Percentiles rank a stretch among this genome's conserved stretches.
Conservation (phyloP, 2,329 filamentous ascomycete genomes). For the Cladophialophora exuberans region DNA sequence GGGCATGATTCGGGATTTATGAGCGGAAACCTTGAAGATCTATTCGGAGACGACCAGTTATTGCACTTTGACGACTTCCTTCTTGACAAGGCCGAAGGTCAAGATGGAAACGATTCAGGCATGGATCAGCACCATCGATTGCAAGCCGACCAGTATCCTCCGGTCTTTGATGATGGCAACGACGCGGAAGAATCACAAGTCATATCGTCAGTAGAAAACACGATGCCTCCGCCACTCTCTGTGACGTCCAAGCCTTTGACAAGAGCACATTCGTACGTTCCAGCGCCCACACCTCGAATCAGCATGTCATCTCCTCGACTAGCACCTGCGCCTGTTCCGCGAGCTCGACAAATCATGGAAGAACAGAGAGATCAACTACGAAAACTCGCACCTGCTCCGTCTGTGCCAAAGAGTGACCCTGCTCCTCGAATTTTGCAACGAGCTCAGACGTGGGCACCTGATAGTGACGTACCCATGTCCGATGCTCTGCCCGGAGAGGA, state of each 20-base stretch:
- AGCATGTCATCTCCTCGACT: slow-evolving; percentile 30
- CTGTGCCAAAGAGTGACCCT: slow-evolving; percentile 57
- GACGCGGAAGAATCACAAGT: slow-evolving; percentile 12
- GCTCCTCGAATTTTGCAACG: slow-evolving; percentile 45
- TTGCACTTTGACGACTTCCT: slow-evolving; percentile 33
- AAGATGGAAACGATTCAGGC: slow-evolving; percentile 2
- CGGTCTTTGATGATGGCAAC: slow-evolving; percentile 30
- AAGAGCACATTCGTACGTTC: slow-evolving; percentile 28
- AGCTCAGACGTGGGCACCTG: slow-evolving; percentile 49
- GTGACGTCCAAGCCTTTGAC: slow-evolving; percentile 17
- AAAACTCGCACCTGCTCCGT: slow-evolving; percentile 33
- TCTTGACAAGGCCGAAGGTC: slow-evolving; percentile 24
- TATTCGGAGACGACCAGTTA: slow-evolving; percentile 30
- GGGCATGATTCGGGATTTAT: slow-evolving; percentile 78
- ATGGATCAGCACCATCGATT: slow-evolving; percentile 3
- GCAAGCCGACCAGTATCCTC: slow-evolving; percentile 4
- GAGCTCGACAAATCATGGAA: slow-evolving; percentile 32
- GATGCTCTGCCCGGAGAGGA: slow-evolving; percentile 43
- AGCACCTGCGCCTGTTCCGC: slow-evolving; percentile 32
- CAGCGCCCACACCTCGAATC: slow-evolving; percentile 15
- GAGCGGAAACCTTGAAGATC: slow-evolving; percentile 69
- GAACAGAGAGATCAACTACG: slow-evolving; percentile 30
- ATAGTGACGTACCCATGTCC: slow-evolving; percentile 48
- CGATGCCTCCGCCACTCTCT: slow-evolving; percentile 28
- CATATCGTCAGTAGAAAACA: slow-evolving; percentile 16